A percentile compares a stretch with the other conserved stretches of the same genome.
These are phyloP conservation scores for Pseudocercospora ulei DNA, from an alignment of 2,329 filamentous ascomycete species.

Conservation along the genomic window DNA sequence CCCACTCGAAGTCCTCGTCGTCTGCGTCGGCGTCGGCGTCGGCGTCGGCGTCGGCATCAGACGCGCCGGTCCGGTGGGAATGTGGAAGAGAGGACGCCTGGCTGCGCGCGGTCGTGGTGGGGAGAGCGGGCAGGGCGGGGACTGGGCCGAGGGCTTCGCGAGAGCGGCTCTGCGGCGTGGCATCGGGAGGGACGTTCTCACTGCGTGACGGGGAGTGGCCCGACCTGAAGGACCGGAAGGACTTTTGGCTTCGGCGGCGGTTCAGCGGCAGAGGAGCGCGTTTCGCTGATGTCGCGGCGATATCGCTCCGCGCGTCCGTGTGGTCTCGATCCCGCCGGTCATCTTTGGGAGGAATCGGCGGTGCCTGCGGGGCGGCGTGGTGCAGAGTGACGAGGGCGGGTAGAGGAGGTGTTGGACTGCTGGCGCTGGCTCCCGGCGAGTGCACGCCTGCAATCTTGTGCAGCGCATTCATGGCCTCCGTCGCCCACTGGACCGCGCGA, in stretches of 20 bases:
- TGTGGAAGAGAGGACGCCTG: conserved; percentile 1
- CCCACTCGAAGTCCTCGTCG: conserved; percentile 66
- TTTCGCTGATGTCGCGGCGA: conserved; percentile 9
- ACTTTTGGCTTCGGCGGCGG: conserved; percentile 28
- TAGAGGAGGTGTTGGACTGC: conserved; percentile 20
- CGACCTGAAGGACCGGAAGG: conserved; percentile 16
- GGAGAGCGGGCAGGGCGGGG: conserved; percentile 3
- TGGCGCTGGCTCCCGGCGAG: conserved; percentile 22
- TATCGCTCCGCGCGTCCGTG: conserved; percentile 14
- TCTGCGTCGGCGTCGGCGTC: conserved; percentile 17
- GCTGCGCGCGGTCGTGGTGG: conserved; percentile 2
- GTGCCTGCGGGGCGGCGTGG: conserved; percentile 24
- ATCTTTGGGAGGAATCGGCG: conserved; percentile 13
- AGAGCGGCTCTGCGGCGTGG: conserved; percentile 2
- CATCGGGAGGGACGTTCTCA: conserved; percentile 13
- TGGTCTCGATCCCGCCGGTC: conserved; percentile 13
- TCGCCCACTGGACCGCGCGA: no score
- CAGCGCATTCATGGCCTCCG: conserved; percentile 31
- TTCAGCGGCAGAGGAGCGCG: conserved; percentile 32
- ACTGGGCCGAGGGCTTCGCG: conserved; percentile 10
- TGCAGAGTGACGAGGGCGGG: conserved; percentile 10
- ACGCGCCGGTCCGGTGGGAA: conserved; percentile 5
- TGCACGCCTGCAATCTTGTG: conserved; percentile 32
- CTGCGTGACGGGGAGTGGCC: conserved; percentile 11
- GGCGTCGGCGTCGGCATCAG: conserved; percentile 10